Base-by-base conservation (phyloP, 2,329 filamentous ascomycete species). In the Venturia aucupariae region DNA sequence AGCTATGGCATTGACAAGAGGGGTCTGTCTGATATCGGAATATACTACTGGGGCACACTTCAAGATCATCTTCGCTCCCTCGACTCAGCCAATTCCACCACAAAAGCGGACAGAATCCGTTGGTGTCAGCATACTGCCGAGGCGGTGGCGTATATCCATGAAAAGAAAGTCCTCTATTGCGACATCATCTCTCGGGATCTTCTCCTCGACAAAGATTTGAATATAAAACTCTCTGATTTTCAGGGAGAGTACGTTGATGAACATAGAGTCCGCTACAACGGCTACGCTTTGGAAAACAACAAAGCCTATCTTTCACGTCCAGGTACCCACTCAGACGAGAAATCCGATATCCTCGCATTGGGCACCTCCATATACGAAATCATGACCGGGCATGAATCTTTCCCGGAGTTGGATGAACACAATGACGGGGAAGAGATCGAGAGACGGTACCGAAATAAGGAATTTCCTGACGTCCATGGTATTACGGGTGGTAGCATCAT, bases 161-260 rank as follows among this genome's bases (percentile, higher is more conserved):
- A 66, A 17, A 71, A 71, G 65, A 67, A 69, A n/a, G 71, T 77
- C n/a, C 72, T 78, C 66, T 76, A 78, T 66, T 75, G 72, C 68
- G 75, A 79, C 66, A 68, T 78, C 32, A 72, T 73, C 66, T 74
- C 75, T 2, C 72, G 71, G 60, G 77, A 78, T 66, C 74, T 78
- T 62, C 69, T 78, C 0, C 66, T 78, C 22, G 73, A 77, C 66
- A 67, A 68, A 22, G 57, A 69, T 62, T 69, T 77, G 19, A 67
- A 74, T 65, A 69, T 77, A 63, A 70, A 71, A 63, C 75, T 79
- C 64, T 72, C 72, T 35, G 75, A 76, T 61, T 76, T 77, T 65
- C 68, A 70, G 54, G 74, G 75, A 44, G 73, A 73, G 6, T 72
- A 74, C 27, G 65, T 73, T 64, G 68, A 68, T 48, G 68, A 68